Evolutionary conservation across 345 rosid species (phyloP), one percentile per base, ranked within the genome.

Genomic region (Laguncularia racemosa): DNA sequence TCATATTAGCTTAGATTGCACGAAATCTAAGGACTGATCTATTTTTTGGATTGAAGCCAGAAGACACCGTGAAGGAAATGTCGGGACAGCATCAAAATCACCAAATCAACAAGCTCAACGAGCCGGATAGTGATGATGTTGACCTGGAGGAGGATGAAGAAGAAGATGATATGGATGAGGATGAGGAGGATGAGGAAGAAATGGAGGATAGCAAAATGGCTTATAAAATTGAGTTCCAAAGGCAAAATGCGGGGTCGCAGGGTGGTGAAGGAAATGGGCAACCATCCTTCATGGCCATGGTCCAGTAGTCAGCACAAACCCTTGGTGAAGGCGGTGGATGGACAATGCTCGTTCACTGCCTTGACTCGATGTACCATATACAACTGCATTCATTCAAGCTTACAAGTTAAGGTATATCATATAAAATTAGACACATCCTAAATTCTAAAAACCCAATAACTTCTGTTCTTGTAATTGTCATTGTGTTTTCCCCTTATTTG

Each of bases 21-120:
- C 13, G 14, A 17, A 16, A 43, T 49, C 3, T 28, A 61, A 60
- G 54, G 61, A 45, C 71, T 67, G 71, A 67, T 67, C 50, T 28
- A 33, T 18, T 28, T 49, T 55, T 67, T 60, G 56, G 52, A 48
- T 19, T 67, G 71, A 67, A 67, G 71, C 71, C 66, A 67, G 71
- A 67, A 67, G 71, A 60, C 71, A 67, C 64, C 61, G 65, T 67
- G 71, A 67, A 67, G 50, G 66, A 60, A 65, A 15, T 48, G 59
- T 17, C 9, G 20, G 64, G 64, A 15, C 43, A 28, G n/a, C 61
- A 44, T 12, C 61, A 48, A 40, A 45, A 56, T 28, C 10, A 48
- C 10, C 28, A n/a, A 17, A 10, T 28, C 38, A 33, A 44, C 21
- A 18, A 44, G 50, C 57, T 46, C 60, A 16, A 48, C 20, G 65